These are phyloP conservation scores for Solanum virginianum DNA, from an alignment of 257 asterid genomes.

Conservation along the genomic window DNA sequence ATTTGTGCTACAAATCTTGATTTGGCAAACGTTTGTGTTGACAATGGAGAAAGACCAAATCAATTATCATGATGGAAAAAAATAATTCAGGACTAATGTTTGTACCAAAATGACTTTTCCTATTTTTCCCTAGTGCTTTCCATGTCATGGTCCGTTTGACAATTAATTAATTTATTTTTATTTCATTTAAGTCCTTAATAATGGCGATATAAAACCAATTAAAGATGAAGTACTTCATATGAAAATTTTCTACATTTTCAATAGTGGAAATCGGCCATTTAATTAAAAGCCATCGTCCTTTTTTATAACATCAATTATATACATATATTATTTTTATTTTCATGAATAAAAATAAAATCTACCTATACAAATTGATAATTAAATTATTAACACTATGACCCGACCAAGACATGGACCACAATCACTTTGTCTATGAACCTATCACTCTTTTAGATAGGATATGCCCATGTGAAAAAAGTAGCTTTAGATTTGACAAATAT, in stretches of 20 bases:
- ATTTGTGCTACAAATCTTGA: background rate
- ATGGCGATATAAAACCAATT: too few relatives aligned
- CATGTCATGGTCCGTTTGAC: background rate
- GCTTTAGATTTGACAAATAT: background rate
- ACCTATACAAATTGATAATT: too few relatives aligned
- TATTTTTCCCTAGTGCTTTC: background rate
- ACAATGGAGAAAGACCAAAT: background rate
- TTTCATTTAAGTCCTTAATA: background rate
- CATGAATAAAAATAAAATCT: too few relatives aligned
- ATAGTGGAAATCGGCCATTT: too few relatives aligned
- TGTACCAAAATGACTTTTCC: background rate
- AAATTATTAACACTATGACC: too few relatives aligned
- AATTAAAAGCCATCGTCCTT: too few relatives aligned
- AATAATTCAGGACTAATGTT: background rate
- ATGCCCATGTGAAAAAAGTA: background rate
- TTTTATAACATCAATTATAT: too few relatives aligned
- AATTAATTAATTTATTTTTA: background rate
- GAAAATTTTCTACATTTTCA: too few relatives aligned
- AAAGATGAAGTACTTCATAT: too few relatives aligned
- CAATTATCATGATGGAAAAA: background rate
- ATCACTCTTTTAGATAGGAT: background rate
- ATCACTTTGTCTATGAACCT: background rate
- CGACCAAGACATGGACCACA: background rate
- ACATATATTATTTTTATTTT: too few relatives aligned
- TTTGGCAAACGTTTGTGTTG: background rate